phyloP scores from a whole-genome alignment of 441 rosid species.

The Bocquillonia castaneifolia region DNA sequence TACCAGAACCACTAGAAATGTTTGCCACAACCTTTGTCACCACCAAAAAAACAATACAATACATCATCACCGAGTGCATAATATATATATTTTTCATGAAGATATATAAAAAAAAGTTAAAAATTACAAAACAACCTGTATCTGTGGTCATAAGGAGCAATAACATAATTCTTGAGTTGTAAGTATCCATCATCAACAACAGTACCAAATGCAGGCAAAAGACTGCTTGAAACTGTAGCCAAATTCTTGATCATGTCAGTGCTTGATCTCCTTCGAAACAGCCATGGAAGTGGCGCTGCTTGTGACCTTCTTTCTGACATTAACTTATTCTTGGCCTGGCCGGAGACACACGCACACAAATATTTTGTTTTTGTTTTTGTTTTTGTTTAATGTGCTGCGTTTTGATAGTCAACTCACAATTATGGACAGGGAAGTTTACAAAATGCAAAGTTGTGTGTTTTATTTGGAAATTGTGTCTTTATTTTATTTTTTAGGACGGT shows the following conservation, averaged over 20 bases:
- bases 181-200: slow-evolving; percentile 47
- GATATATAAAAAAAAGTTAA: background rate
- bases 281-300: slow-evolving; percentile 39
- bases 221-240: slow-evolving; percentile 72
- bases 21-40: slow-evolving; percentile 63
- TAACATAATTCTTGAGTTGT: slow-evolving; percentile 41
- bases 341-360: background rate
- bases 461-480: no score
- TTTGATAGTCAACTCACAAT: no score
- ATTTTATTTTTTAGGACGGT: no score
- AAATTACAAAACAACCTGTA: slow-evolving; percentile 42
- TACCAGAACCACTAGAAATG: slow-evolving; percentile 63
- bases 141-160: slow-evolving; percentile 80
- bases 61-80: background rate
- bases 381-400: background rate
- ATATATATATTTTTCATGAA: background rate
- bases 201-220: slow-evolving; percentile 83
- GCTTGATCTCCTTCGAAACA: slow-evolving; percentile 52
- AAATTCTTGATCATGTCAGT: slow-evolving; percentile 45
- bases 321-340: no score
- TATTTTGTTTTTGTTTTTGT: no score
- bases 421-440: no score
- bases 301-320: slow-evolving; percentile 27
- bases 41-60: background rate
- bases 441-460: no score